Evolutionary conservation across 2,329 filamentous ascomycete species (phyloP), one percentile per base, ranked within the genome.

Genomic region (Corynespora cassiicola): DNA sequence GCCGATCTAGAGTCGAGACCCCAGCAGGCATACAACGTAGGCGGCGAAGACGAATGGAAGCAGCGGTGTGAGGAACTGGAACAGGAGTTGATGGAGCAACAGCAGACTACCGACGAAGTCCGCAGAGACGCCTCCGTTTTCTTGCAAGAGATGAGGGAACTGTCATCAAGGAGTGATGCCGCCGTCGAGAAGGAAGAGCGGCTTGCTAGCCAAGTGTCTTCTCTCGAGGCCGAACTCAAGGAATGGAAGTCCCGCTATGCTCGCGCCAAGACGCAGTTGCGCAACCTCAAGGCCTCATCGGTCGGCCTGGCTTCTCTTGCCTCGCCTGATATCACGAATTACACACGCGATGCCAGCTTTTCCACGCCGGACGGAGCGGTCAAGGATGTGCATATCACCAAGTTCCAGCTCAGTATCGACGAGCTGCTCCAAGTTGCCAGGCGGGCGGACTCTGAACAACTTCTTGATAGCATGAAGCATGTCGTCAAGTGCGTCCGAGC

Each of bases 371-470:
- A 84, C 42, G 94, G 94, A 5, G 68, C 94, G 15, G 84, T 99
- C 55, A 91, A 88, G 70, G 94, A 96, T 68, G 81, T 96, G 9
- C 88, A 96, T 64, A 84, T 99, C 51, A 96, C 92, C 33, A 91
- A 89, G 61, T 97, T 96, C 74, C 94, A 99, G 68, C 86, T 97
- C 44, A 82, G 90, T 15, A 88, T 99, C 45, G 92, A 99, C 62
- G 92, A 97, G 58, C 78, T 97, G 24, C 77, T 99, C 22, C 86
- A 86, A 49, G 81, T 79, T 25, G 90, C 90, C 12, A 84, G 91
- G 32, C 78, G 78, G 21, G 82, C 87, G n/a, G 81, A 87, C 35
- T 83, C 90, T 1, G 80, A 86, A 29, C 81, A 81, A 50, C 85
- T 94, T 21, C 84, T 95, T 31, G 87, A 94, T 28, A 83, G 86